phyloP scores from a whole-genome alignment of 2,329 filamentous ascomycete genomes.

The Diaporthe destruens region DNA sequence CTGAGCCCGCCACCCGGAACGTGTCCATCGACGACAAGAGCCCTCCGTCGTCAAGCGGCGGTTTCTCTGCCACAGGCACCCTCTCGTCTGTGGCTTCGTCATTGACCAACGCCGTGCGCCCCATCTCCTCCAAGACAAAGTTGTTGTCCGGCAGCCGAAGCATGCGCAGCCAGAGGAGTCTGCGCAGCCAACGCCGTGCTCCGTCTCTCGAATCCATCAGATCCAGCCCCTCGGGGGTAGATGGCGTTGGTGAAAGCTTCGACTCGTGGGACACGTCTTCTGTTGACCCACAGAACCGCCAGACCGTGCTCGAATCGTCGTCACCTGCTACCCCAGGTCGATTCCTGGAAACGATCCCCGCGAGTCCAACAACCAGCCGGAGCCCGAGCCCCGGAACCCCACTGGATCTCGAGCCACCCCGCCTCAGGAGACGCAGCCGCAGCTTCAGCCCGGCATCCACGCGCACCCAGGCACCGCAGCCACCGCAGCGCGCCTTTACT shows the following conservation, averaged over 20 bases:
- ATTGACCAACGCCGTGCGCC: conserved; percentile 62
- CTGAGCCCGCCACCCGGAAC: conserved; percentile 50
- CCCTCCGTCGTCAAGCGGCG: conserved; percentile 60
- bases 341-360: conserved; percentile 79
- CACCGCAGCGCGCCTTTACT: conserved; percentile 49
- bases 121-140: conserved; percentile 68
- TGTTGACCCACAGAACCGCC: conserved; percentile 72
- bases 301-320: conserved; percentile 66
- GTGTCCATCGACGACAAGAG: conserved; percentile 54
- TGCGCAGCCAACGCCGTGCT: conserved; percentile 51
- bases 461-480: conserved; percentile 48
- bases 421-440: conserved; percentile 55
- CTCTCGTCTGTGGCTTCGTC: conserved; percentile 63
- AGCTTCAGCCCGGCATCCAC: conserved; percentile 63
- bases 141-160: conserved; percentile 61
- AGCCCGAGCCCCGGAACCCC: conserved; percentile 73
- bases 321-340: conserved; percentile 58
- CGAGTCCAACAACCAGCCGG: conserved; percentile 73
- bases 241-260: conserved; percentile 71
- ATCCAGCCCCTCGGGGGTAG: conserved; percentile 50
- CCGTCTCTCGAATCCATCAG: conserved; percentile 62
- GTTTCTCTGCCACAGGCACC: conserved; percentile 60
- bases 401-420: conserved; percentile 68
- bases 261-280: conserved; percentile 81
- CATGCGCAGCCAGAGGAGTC: conserved; percentile 31